phyloP scores from a whole-genome alignment of 768 basidiomycete species.

The Epithele typhae region DNA sequence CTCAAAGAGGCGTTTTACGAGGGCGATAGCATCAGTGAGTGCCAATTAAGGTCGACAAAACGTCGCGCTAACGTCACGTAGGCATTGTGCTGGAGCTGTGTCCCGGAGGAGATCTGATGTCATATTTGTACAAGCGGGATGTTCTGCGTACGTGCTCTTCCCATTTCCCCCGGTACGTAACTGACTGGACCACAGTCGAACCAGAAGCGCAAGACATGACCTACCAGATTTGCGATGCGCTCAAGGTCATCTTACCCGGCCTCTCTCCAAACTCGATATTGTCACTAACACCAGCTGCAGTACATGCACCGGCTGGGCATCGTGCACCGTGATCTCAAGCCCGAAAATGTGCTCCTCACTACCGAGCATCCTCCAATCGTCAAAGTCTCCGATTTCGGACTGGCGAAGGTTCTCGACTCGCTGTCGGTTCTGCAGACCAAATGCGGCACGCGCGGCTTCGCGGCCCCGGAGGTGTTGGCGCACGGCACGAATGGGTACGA shows the following conservation, averaged over 20 bases:
- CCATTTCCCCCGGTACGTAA: background rate
- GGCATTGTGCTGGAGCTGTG: constrained; percentile 78
- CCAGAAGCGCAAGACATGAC: background rate
- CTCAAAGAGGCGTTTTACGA: background rate
- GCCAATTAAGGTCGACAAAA: constrained; percentile 33
- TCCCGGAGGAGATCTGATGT: constrained; percentile 83
- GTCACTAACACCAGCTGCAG: background rate
- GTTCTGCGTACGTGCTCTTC: constrained; percentile 34
- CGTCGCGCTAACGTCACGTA: constrained; percentile 31
- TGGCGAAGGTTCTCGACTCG: constrained; percentile 80
- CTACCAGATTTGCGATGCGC: background rate
- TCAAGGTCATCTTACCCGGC: background rate
- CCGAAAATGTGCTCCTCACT: constrained; percentile 86
- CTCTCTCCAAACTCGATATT: background rate
- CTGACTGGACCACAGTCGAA: background rate
- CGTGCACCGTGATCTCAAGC: constrained; percentile 88
- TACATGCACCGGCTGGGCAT: constrained; percentile 46
- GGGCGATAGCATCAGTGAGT: constrained; percentile 67
- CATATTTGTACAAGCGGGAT: constrained; percentile 54
- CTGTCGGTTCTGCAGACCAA: constrained; percentile 77
- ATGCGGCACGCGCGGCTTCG: constrained; percentile 90
- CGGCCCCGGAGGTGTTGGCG: constrained; percentile 72
- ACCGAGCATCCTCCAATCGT: constrained; percentile 55
- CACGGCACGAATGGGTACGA: constrained; percentile 58
- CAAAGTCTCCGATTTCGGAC: constrained; percentile 91